phyloP scores from a whole-genome alignment of 495 filamentous ascomycete species.

The Amniculicola lignicola region DNA sequence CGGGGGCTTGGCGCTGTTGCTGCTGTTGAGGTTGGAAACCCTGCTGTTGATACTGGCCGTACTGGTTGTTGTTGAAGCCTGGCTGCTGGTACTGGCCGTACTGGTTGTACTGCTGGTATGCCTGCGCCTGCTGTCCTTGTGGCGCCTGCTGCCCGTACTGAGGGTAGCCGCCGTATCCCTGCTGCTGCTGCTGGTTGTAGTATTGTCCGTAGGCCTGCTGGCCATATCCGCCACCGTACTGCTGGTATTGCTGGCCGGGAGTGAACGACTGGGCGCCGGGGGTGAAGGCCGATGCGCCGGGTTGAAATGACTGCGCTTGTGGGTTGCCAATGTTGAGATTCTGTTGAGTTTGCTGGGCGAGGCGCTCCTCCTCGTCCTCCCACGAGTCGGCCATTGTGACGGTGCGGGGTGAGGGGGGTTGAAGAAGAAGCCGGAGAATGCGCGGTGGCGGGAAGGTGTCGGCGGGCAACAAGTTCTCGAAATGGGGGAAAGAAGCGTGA shows the following conservation, averaged over 20 bases:
- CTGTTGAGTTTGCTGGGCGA: conserved; percentile 74
- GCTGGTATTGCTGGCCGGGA: conserved; percentile 61
- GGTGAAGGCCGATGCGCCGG: conserved; percentile 76
- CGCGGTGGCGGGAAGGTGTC: background rate
- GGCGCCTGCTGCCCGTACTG: conserved; percentile 39
- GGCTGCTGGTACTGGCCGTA: conserved; percentile 36
- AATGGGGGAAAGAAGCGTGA: background rate
- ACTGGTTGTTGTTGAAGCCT: conserved; percentile 47
- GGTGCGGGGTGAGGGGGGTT: conserved; percentile 1
- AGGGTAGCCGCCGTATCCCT: conserved; percentile 37
- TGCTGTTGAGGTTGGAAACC: conserved; percentile 35
- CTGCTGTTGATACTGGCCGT: conserved; percentile 52
- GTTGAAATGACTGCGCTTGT: conserved; percentile 58
- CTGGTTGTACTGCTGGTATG: conserved; percentile 35
- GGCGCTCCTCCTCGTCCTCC: conserved; percentile 91
- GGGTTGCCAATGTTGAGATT: conserved; percentile 65
- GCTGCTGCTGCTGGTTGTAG: conserved; percentile 48
- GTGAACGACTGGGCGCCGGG: conserved; percentile 74
- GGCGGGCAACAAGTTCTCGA: no score
- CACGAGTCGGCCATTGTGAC: conserved; percentile 79
- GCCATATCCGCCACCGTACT: conserved; percentile 54
- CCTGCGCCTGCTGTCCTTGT: no score
- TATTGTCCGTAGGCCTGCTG: conserved; percentile 55
- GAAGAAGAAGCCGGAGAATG: background rate
- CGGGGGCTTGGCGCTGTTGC: conserved; percentile 55